These are phyloP conservation scores for Auricularia sp. DNA, from an alignment of 768 basidiomycete genomes.

Conservation along the genomic window DNA sequence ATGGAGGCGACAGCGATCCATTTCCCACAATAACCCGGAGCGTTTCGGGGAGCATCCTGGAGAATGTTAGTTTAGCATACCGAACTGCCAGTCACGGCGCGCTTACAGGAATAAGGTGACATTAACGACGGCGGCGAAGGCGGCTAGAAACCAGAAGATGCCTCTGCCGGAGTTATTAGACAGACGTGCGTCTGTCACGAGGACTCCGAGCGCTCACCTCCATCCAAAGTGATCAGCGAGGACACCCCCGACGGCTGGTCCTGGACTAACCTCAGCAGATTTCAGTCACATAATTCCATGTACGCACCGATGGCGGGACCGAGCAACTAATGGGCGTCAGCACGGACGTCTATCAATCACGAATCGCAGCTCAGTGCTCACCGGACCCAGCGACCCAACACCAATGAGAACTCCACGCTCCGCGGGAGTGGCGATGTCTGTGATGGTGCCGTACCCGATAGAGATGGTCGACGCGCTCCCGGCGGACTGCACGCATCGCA, in stretches of 20 bases:
- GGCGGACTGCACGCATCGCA: constrained; percentile 71
- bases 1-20: constrained; percentile 27
- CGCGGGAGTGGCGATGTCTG: constrained; percentile 61
- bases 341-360: no score
- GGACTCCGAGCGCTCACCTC: constrained; percentile 21
- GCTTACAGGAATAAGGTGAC: constrained; percentile 37
- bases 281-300: background rate
- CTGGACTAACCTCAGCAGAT: constrained; percentile 16
- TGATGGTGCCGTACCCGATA: constrained; percentile 63
- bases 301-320: background rate
- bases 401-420: constrained; percentile 73
- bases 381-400: constrained; percentile 54
- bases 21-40: constrained; percentile 31
- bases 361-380: constrained; percentile 18
- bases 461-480: constrained; percentile 66
- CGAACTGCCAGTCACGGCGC: constrained; percentile 1
- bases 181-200: no score
- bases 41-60: constrained; percentile 38
- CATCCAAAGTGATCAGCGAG: constrained; percentile 55
- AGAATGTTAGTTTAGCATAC: background rate
- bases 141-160: constrained; percentile 55
- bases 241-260: constrained; percentile 41
- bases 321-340: background rate
- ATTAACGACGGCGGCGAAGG: constrained; percentile 35
- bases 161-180: constrained; percentile 15